Evolutionary conservation across 805 yeast species (phyloP).

Genomic region (Metschnikowia proteae): DNA sequence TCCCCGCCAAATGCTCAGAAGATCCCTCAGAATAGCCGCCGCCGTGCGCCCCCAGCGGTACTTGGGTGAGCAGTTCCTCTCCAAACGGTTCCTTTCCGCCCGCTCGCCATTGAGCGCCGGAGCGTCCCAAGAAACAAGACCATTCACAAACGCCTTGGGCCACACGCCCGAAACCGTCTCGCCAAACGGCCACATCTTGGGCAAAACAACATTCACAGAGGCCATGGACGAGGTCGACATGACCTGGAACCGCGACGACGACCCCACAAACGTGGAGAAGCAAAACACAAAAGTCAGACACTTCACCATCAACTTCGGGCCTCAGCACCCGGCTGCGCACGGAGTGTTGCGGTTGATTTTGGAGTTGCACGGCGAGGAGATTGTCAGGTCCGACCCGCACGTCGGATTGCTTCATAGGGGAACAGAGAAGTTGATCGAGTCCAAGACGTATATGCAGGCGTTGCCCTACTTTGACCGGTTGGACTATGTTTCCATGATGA

Average conservation of each 20-base stretch:
- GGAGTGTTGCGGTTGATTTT: conserved; percentile 84
- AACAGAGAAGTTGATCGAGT: conserved; percentile 82
- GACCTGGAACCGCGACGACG: conserved; percentile 43
- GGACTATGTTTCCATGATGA: conserved; percentile 86
- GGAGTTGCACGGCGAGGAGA: conserved; percentile 86
- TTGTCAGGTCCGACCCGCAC: conserved; percentile 83
- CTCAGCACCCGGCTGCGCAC: conserved; percentile 94
- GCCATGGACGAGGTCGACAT: conserved; percentile 44
- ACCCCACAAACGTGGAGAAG: conserved; percentile 39
- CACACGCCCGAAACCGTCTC: conserved; percentile 34
- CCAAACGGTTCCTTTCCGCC: conserved; percentile 17
- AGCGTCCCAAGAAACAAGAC: conserved; percentile 25
- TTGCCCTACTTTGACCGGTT: conserved; percentile 84
- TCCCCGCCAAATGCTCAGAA: conserved; percentile 12
- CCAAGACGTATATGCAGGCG: conserved; percentile 84
- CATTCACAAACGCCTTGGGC: conserved; percentile 38
- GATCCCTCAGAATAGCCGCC: conserved; percentile 3
- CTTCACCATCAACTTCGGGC: conserved; percentile 87
- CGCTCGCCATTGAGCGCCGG: conserved; percentile 16
- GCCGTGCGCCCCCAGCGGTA: neutral
- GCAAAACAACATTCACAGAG: conserved; percentile 43
- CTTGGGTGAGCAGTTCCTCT: neutral
- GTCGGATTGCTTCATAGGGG: conserved; percentile 86
- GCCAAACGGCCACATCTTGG: conserved; percentile 29
- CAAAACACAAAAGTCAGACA: conserved; percentile 66